Evolutionary conservation across 1,284 basidiomycete species (phyloP).

Genomic region (Pascua guehoae): DNA sequence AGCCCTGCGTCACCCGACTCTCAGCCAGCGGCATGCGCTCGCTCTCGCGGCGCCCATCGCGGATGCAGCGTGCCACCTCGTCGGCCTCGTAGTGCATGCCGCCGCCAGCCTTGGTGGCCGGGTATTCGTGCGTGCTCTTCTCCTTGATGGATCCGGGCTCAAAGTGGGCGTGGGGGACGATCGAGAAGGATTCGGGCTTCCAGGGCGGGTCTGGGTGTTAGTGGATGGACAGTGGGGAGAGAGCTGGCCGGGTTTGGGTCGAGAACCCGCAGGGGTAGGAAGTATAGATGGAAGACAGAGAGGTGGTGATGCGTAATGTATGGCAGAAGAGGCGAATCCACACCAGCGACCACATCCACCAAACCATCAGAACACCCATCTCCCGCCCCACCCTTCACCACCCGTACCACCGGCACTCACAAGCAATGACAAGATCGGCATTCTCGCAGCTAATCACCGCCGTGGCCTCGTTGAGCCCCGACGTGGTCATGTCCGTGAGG

Average conservation of each 20-base stretch:
- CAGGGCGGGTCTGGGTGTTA: conserved; percentile 30
- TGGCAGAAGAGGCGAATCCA: too few relatives aligned
- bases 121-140: conserved; percentile 54
- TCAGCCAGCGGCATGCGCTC: conserved; percentile 69
- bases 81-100: conserved; percentile 50
- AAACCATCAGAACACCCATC: too few relatives aligned
- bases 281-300: too few relatives aligned
- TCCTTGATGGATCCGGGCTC: conserved; percentile 48
- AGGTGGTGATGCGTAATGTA: too few relatives aligned
- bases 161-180: conserved; percentile 57
- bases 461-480: conserved; percentile 24
- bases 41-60: conserved; percentile 72
- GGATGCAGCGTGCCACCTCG: conserved; percentile 74
- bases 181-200: conserved; percentile 27
- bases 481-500: conserved; percentile 31
- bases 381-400: neutral
- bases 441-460: conserved; percentile 38
- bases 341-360: too few relatives aligned
- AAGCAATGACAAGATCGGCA: conserved; percentile 36
- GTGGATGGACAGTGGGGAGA: conserved; percentile 1
- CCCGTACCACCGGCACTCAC: conserved; percentile 22
- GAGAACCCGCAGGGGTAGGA: neutral
- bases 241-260: neutral
- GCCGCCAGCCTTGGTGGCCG: conserved; percentile 53
- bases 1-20: conserved; percentile 70